Evolutionary conservation across 202 grass and related monocot species (phyloP).

Genomic region (Cymbopogon flexuosus): DNA sequence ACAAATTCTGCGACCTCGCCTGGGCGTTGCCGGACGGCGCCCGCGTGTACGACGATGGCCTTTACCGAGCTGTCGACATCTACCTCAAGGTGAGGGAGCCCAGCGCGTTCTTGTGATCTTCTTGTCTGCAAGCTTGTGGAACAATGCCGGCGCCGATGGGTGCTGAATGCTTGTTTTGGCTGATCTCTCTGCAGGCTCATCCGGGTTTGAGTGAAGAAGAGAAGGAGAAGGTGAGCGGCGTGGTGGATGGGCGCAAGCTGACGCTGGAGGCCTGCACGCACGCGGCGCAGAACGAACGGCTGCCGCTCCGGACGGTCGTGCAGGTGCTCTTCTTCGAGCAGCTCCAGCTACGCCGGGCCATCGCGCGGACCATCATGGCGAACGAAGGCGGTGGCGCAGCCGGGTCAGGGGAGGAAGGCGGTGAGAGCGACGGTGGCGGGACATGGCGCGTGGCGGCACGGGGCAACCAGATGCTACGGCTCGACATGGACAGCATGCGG

Average conservation of each 20-base stretch:
- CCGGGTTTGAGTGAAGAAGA: slow-evolving; percentile 65
- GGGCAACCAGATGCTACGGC: slow-evolving; percentile 89
- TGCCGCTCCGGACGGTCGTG: slow-evolving; percentile 77
- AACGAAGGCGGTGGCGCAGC: slow-evolving; percentile 38
- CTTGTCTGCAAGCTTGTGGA: not conserved
- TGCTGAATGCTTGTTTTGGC: not conserved
- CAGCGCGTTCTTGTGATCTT: not conserved
- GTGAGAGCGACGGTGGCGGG: slow-evolving; percentile 30
- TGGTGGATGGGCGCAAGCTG: slow-evolving; percentile 86
- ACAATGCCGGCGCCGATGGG: not conserved
- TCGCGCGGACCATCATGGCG: slow-evolving; percentile 60
- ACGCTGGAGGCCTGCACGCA: slow-evolving; percentile 94
- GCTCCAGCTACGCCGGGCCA: slow-evolving; percentile 85
- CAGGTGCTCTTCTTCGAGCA: slow-evolving; percentile 99
- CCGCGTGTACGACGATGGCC: slow-evolving; percentile 79
- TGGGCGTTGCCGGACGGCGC: slow-evolving; percentile 72
- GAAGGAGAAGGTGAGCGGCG: slow-evolving; percentile 70
- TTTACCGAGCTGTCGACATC: slow-evolving; percentile 95
- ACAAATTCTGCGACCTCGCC: slow-evolving; percentile 87
- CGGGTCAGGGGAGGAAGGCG: slow-evolving; percentile 43
- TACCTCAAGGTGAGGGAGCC: slow-evolving; percentile 70
- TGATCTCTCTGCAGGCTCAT: slow-evolving; percentile 53
- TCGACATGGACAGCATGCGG: slow-evolving; percentile 97
- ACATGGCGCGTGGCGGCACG: slow-evolving; percentile 50
- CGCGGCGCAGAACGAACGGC: slow-evolving; percentile 86